Percentiles rank a stretch among this genome's conserved stretches.
phyloP scores from a whole-genome alignment of 1,284 basidiomycete species.

The Meripilus lineatus region DNA sequence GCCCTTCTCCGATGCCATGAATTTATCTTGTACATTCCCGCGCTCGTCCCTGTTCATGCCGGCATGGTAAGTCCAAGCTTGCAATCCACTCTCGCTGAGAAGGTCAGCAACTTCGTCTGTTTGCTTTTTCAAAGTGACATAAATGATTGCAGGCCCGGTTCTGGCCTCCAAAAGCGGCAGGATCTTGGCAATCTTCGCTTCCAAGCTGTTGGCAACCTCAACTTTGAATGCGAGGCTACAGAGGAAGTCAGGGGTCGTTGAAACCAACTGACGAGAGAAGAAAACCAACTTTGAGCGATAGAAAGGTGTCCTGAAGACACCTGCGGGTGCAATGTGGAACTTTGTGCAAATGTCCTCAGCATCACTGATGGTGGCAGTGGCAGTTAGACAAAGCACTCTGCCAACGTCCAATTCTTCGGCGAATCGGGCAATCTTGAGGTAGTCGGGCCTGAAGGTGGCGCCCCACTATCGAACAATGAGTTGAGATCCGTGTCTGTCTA shows the following conservation, averaged over 20 bases:
- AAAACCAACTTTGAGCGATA: conserved; percentile 35
- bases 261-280: background rate
- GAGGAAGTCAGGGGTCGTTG: too few species aligned
- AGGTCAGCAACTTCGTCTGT: conserved; percentile 59
- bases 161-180: conserved; percentile 46
- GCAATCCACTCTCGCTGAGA: conserved; percentile 42
- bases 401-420: conserved; percentile 56
- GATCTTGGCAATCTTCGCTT: conserved; percentile 35
- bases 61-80: conserved; percentile 67
- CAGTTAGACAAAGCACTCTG: conserved; percentile 72
- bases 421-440: conserved; percentile 55
- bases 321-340: conserved; percentile 42
- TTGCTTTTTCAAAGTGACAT: conserved; percentile 60
- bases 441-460: conserved; percentile 48
- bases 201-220: conserved; percentile 37
- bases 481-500: background rate
- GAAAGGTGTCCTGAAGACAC: conserved; percentile 38
- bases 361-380: conserved; percentile 64
- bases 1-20: conserved; percentile 59
- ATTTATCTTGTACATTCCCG: conserved; percentile 50
- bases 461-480: too few species aligned
- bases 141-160: conserved; percentile 55
- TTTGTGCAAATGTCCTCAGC: conserved; percentile 59
- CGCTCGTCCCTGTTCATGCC: conserved; percentile 55
- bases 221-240: conserved; percentile 62